Evolutionary conservation across 2,329 filamentous ascomycete species (phyloP), one percentile per base, ranked within the genome.

Genomic region (Chaetomium sp.): DNA sequence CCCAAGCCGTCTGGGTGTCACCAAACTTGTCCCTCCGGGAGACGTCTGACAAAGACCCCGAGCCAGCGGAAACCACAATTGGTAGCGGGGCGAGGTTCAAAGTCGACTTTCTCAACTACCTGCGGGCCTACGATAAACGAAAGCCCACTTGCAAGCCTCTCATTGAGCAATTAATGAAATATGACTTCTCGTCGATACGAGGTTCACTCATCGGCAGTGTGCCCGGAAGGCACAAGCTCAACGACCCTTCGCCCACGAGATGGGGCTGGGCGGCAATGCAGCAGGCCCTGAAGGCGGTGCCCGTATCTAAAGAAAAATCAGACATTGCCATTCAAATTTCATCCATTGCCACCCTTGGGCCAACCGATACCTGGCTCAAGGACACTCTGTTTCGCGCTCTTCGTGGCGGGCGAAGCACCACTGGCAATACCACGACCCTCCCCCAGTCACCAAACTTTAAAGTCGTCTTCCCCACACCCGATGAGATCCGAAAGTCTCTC

Each of bases 1-100:
- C 85, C 0, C 90, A 96, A 68, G 89, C 83, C 1, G 80, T 88
- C 5, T 96, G 91, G 91, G 76, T 74, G 49, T 92, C 89, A 0
- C 89, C 89, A 0, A 67, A 81, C 1, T 79, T 95, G 1, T 84
- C 87, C 0, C 70, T 80, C 1, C 49, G 73, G 2, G 58, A 52
- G n/a, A 34, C 12, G 37, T 56, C 34, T 14, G 54, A 12, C 12
- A 49, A 47, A 46, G 47, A 49, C 12, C 10, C 8, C 10, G 58
- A 62, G 14, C 41, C 57, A 8, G 55, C 58, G 7, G 56, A 65
- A 5, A 62, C 61, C 4, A 56, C 68, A 1, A 67, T 80, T 19
- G 88, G 88, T 0, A 83, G 77, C 50, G 89, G 90, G 0, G 64
- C 72, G 1, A 80, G 80, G 34, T 96, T 96, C 74, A 92, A 95